Evolutionary conservation across 164 flowering plant genomes (phyloP).

Genomic region (Sextonia rubra): DNA sequence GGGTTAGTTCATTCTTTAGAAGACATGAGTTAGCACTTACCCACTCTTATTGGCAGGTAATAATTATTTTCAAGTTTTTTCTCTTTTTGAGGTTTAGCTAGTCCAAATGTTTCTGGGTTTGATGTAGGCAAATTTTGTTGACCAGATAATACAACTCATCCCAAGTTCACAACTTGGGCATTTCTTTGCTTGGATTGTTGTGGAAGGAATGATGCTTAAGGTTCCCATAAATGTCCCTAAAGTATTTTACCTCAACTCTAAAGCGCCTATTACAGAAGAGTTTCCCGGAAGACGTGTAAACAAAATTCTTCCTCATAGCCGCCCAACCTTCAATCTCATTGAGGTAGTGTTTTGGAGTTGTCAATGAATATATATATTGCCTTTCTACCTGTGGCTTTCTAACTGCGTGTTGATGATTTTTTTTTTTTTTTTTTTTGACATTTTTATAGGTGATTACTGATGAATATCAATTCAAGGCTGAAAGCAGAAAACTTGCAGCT

Average conservation of each 20-base stretch:
- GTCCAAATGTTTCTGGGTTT: conserved; percentile 8
- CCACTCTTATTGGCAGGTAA: conserved; percentile 87
- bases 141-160: conserved; percentile 81
- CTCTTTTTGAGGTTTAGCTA: conserved; percentile 4
- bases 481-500: conserved; percentile 80
- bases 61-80: conserved; percentile 1
- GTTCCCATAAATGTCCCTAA: conserved; percentile 75
- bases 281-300: conserved; percentile 87
- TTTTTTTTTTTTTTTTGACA: not conserved
- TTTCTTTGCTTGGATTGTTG: conserved; percentile 88
- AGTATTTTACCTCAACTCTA: conserved; percentile 88
- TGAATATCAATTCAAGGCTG: conserved; percentile 73
- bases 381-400: not conserved
- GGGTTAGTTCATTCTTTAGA: conserved; percentile 73
- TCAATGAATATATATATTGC: not conserved
- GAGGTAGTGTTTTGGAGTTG: conserved; percentile 49
- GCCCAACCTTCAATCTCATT: conserved; percentile 57
- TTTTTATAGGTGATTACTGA: conserved; percentile 58
- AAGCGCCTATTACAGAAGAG: conserved; percentile 74
- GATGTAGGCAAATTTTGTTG: conserved; percentile 1
- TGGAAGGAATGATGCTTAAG: conserved; percentile 82
- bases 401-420: not conserved
- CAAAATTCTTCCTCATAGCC: conserved; percentile 92
- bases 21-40: conserved; percentile 61
- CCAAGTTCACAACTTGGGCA: conserved; percentile 63